Percentiles rank a stretch among this genome's conserved stretches.
Evolutionary conservation across 179 eudicot genomes (phyloP).

Genomic region (Camellia oleifera): DNA sequence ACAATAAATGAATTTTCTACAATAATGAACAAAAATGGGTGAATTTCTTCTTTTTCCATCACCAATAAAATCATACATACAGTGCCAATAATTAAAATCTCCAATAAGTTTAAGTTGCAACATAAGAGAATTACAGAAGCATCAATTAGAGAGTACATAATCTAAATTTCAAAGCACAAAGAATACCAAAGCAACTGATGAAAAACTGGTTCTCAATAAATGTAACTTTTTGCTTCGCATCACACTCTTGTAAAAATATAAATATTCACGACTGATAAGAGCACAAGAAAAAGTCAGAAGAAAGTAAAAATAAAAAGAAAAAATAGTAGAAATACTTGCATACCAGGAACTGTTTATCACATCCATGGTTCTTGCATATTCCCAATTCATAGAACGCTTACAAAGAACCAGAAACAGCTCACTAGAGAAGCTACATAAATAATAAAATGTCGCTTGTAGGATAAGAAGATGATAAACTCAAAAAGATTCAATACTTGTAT

Average conservation of each 20-base stretch:
- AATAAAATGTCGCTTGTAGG: neutral
- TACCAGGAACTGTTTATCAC: slow-evolving; percentile 38
- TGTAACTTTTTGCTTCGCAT: slow-evolving; percentile 36
- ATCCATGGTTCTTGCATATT: slow-evolving; percentile 45
- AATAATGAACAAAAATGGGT: neutral
- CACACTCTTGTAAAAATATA: slow-evolving; percentile 37
- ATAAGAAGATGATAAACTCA: neutral
- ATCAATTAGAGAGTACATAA: neutral
- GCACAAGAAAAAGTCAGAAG: neutral
- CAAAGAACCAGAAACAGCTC: slow-evolving; percentile 56
- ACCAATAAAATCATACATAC: no score
- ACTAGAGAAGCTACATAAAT: slow-evolving; percentile 14
- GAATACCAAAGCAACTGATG: slow-evolving; percentile 61
- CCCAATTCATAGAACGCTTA: slow-evolving; percentile 55
- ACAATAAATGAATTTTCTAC: neutral
- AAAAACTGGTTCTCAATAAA: slow-evolving; percentile 27
- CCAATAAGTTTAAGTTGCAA: neutral
- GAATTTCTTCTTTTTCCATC: no score
- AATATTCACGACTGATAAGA: slow-evolving; percentile 11
- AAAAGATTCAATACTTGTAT: slow-evolving; percentile 1
- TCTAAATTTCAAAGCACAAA: neutral
- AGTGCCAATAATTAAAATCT: neutral
- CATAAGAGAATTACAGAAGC: slow-evolving; percentile 7
- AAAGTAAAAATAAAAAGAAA: neutral
- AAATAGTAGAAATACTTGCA: neutral